Evolutionary conservation across 768 basidiomycete genomes (phyloP).

Genomic region (Lactifluus subvellereus): DNA sequence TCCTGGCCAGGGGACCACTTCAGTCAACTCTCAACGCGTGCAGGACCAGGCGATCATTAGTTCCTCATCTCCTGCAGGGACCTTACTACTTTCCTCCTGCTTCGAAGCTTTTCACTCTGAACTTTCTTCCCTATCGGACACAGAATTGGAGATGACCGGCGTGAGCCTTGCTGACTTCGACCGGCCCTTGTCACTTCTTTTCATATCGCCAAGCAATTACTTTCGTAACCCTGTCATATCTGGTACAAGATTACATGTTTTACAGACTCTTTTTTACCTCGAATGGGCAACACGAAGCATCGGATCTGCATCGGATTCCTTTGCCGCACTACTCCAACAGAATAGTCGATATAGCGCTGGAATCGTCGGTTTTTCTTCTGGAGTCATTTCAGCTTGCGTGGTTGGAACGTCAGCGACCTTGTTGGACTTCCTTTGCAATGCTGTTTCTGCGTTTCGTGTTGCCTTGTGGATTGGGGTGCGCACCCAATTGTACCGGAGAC

Average conservation of each 20-base stretch:
- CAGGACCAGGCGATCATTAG: slow-evolving; percentile 39
- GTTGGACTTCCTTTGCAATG: slow-evolving; percentile 38
- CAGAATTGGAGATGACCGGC: slow-evolving; percentile 33
- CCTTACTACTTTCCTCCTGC: slow-evolving; percentile 46
- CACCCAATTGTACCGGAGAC: slow-evolving; percentile 31
- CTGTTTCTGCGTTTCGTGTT: slow-evolving; percentile 45
- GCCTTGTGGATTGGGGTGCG: slow-evolving; percentile 50
- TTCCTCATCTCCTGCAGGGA: slow-evolving; percentile 37
- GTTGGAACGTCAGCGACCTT: slow-evolving; percentile 40
- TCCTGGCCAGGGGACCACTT: slow-evolving; percentile 48
- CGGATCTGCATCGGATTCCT: slow-evolving; percentile 20
- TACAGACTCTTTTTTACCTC: slow-evolving; percentile 51
- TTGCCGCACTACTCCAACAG: slow-evolving; percentile 30
- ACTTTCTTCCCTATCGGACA: slow-evolving; percentile 40
- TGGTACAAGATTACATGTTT: slow-evolving; percentile 43
- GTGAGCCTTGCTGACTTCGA: slow-evolving; percentile 41
- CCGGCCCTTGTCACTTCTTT: slow-evolving; percentile 37
- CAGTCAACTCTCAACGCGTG: slow-evolving; percentile 31
- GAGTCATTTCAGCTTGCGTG: slow-evolving; percentile 49
- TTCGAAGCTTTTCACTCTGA: slow-evolving; percentile 46
- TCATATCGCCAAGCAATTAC: slow-evolving; percentile 33
- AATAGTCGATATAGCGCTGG: slow-evolving; percentile 36
- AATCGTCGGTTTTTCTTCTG: slow-evolving; percentile 52
- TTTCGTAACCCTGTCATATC: slow-evolving; percentile 45
- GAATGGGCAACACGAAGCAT: slow-evolving; percentile 32